phyloP scores from a whole-genome alignment of 208 protist species.

The Acanthamoeba quina region DNA sequence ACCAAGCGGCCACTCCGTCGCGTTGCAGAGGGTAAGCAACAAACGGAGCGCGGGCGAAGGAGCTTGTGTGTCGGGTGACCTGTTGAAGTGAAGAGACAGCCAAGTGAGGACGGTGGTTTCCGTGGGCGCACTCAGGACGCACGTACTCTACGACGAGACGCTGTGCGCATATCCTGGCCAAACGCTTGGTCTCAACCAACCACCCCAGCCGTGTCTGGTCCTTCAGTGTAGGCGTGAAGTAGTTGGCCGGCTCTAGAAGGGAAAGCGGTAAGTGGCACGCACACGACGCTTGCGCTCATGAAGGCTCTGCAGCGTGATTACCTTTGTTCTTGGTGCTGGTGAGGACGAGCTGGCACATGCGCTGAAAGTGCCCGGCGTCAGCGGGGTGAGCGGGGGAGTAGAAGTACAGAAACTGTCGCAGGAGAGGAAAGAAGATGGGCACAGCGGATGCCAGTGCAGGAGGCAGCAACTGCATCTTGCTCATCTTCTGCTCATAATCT shows the following conservation, averaged over 20 bases:
- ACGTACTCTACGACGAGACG: conserved; percentile 33
- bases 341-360: conserved; percentile 45
- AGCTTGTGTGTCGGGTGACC: not conserved
- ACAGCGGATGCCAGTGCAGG: not conserved
- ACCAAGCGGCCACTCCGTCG: not conserved
- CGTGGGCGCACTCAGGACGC: not conserved
- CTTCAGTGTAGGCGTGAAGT: conserved; percentile 4
- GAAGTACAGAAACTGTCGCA: conserved; percentile 65
- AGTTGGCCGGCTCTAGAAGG: conserved; percentile 16
- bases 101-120: not conserved
- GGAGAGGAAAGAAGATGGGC: conserved; percentile 69
- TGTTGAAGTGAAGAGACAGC: not conserved
- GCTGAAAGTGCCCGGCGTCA: not conserved
- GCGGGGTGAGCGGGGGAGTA: not conserved
- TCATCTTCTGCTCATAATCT: conserved; percentile 28
- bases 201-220: conserved; percentile 14
- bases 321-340: conserved; percentile 49
- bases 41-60: not conserved
- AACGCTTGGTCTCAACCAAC: conserved; percentile 25
- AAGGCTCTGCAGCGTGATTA: too few species aligned
- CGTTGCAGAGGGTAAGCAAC: conserved; percentile 11
- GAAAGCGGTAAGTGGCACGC: not conserved
- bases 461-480: conserved; percentile 36
- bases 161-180: not conserved
- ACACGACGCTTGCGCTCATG: not conserved